Conservation (phyloP, 305 asterid species). For the Fraxinus angustifolia region DNA sequence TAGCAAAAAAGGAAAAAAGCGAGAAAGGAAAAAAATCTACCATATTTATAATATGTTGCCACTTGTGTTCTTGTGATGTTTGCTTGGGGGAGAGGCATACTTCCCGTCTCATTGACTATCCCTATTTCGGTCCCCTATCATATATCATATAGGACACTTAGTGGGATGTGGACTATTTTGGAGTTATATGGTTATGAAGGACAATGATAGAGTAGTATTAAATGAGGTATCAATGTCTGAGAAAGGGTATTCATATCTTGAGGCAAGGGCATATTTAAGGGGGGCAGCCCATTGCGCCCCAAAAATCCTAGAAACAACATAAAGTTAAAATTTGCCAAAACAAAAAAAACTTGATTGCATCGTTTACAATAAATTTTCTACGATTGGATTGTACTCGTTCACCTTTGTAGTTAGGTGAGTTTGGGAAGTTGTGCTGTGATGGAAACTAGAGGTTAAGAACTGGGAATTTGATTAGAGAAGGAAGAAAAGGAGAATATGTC, state of each 20-base stretch:
- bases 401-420: not conserved
- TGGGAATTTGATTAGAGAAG: not conserved
- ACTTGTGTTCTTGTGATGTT: not conserved
- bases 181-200: not conserved
- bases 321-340: not conserved
- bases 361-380: not conserved
- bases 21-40: not conserved
- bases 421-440: not conserved
- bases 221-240: not conserved
- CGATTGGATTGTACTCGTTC: not conserved
- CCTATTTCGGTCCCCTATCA: not conserved
- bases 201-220: not conserved
- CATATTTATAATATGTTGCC: not conserved
- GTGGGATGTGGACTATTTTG: not conserved
- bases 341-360: not conserved
- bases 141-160: not conserved
- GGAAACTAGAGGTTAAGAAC: not conserved
- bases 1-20: not conserved
- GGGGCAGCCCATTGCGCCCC: not conserved
- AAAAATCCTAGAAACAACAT: not conserved
- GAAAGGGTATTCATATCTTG: not conserved
- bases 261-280: not conserved
- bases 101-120: not conserved
- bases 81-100: not conserved
- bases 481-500: not conserved